Percentiles rank a stretch among this genome's conserved stretches.
Evolutionary conservation across 2,329 filamentous ascomycete species (phyloP).

Genomic region (Alternaria gansuensis): DNA sequence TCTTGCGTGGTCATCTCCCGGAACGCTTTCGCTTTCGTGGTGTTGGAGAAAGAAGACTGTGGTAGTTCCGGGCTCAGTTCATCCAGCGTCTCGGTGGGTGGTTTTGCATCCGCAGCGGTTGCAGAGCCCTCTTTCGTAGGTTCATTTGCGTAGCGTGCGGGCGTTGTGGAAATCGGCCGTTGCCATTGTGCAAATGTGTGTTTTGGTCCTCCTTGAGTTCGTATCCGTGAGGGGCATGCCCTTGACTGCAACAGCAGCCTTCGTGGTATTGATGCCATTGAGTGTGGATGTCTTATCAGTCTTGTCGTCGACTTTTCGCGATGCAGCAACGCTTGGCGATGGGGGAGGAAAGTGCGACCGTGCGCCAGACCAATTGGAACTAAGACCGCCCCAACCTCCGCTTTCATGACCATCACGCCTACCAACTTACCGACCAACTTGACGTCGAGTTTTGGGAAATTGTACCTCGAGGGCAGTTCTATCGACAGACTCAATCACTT

Average conservation of each 20-base stretch:
- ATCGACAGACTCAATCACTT: background rate
- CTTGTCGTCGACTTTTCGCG: constrained; percentile 46
- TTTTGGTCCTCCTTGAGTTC: constrained; percentile 27
- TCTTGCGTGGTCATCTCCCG: constrained; percentile 22
- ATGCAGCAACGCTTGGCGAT: constrained; percentile 38
- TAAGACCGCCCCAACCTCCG: constrained; percentile 36
- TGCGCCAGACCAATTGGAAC: constrained; percentile 30
- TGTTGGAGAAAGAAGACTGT: constrained; percentile 6
- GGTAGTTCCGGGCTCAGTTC: constrained; percentile 15
- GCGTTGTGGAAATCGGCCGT: constrained; percentile 46
- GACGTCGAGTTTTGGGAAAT: background rate
- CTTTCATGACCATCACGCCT: constrained; percentile 15
- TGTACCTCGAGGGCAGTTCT: background rate
- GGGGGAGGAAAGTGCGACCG: constrained; percentile 35
- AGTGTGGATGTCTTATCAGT: constrained; percentile 23
- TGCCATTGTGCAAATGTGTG: constrained; percentile 42
- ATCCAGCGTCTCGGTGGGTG: constrained; percentile 18
- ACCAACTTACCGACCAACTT: background rate
- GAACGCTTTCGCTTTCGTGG: constrained; percentile 4
- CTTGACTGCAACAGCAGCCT: constrained; percentile 45
- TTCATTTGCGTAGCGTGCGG: constrained; percentile 28
- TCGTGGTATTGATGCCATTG: constrained; percentile 52
- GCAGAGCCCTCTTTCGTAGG: constrained; percentile 28
- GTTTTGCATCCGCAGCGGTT: constrained; percentile 17
- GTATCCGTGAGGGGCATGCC: constrained; percentile 40